Base-by-base conservation (phyloP, 2,329 filamentous ascomycete species). In the Cercospora sojina region DNA sequence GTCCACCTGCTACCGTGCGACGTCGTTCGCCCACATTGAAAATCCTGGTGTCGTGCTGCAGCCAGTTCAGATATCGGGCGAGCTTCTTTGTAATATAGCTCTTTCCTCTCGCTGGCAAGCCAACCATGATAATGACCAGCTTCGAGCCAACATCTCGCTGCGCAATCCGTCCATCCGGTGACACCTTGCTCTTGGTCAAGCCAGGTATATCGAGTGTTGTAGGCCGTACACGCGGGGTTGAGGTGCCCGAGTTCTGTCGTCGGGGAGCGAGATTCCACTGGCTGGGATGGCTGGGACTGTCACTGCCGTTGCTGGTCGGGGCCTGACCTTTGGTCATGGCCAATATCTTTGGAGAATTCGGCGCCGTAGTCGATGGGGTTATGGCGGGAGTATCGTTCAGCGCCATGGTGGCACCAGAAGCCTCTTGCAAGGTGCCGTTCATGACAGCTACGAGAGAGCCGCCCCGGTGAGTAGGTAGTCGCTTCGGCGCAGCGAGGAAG, bases 1-100 rank as follows among this genome's bases (percentile, higher is more conserved):
- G 75, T 27, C 90, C 82, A 29, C 84, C 90, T 51, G 90, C 91
- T 18, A 90, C 92, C 59, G 93, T 87, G 73, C 95, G 90, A 74
- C 95, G 87, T 75, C 93, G 87, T 79, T 97, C 94, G 67, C 95
- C 95, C 41, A 99, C 95, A 75, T 99, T 99, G 87, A 99, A 99
- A 73, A 99, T 97, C 72, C 86, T 87, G 12, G 93, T 95, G 75
- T 97, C 92, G 80, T 99, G 94, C 77, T 99, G 95, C 75, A 97
- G 88, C 95, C 95, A 99, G 59, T 96, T 94, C 59, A 99, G 83
- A 77, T 98, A 99, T 68, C 95, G 87, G 66, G 95, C 91, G 69
- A 99, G 87, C 82, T 99, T 99, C 84, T 98, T 98, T 68, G 95
- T 98, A 75, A 99, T 96, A 80, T 99, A 99, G 64, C 93, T 97